Percentiles rank a stretch among this genome's conserved stretches.
phyloP scores from a whole-genome alignment of 2,329 filamentous ascomycete genomes.

The Ceratocystis huliohia region DNA sequence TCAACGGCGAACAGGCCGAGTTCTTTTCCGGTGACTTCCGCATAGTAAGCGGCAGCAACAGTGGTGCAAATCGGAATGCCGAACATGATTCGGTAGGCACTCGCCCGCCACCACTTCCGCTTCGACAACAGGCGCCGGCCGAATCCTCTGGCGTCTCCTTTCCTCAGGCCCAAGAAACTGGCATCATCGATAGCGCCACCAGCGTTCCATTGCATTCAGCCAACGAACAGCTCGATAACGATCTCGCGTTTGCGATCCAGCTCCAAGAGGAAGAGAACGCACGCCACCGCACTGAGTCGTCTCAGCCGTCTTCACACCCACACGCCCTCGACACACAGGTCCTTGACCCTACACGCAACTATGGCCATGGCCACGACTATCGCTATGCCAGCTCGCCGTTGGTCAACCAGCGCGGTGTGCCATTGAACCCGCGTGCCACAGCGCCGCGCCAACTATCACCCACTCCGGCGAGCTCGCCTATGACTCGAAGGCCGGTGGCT shows the following conservation, averaged over 20 bases:
- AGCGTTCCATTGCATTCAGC: constrained; percentile 41
- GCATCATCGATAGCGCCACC: neutral
- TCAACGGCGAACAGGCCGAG: constrained; percentile 69
- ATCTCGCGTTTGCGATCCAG: constrained; percentile 78
- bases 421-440: constrained; percentile 4
- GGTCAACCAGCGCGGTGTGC: constrained; percentile 17
- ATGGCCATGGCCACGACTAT: neutral
- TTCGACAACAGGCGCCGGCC: neutral
- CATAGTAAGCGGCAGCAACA: constrained; percentile 40
- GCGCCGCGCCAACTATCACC: neutral
- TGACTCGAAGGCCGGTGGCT: neutral
- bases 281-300: constrained; percentile 43
- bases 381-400: neutral
- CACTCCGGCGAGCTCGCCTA: neutral
- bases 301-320: constrained; percentile 36
- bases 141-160: neutral
- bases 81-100: neutral
- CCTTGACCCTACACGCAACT: constrained; percentile 15
- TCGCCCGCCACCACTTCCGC: neutral
- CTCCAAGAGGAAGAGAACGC: constrained; percentile 91
- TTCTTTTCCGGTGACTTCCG: constrained; percentile 87
- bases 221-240: constrained; percentile 65
- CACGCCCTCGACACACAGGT: constrained; percentile 27
- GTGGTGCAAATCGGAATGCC: too few species aligned
- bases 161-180: constrained; percentile 3